These are phyloP conservation scores for Bacidia rubella DNA, from an alignment of 495 filamentous ascomycete species.

Conservation along the genomic window DNA sequence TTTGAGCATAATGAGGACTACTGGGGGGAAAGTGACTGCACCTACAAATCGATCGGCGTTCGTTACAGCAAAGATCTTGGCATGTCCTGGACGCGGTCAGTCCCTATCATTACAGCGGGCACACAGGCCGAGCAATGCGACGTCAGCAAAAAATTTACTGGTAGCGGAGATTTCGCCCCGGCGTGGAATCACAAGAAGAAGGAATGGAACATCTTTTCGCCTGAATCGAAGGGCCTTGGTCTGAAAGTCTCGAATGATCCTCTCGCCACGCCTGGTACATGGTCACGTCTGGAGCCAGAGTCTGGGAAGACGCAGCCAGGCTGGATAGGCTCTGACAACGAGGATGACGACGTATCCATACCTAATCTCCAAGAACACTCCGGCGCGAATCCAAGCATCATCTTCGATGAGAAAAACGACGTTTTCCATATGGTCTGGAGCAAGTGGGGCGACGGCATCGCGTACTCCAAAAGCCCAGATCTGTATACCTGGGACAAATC, in stretches of 20 bases:
- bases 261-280: background rate
- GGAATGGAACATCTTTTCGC: background rate
- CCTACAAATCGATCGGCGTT: conserved; percentile 4
- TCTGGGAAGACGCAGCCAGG: background rate
- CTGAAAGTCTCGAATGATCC: conserved; percentile 2
- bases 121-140: background rate
- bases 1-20: conserved; percentile 4
- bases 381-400: conserved; percentile 1
- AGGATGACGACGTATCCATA: background rate
- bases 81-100: background rate
- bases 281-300: background rate
- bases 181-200: conserved; percentile 1
- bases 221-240: background rate
- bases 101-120: background rate
- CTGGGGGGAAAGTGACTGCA: background rate
- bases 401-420: background rate
- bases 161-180: conserved; percentile 1
- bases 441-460: background rate
- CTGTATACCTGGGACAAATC: background rate
- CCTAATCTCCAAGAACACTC: background rate
- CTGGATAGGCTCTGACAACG: background rate
- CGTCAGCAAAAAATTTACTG: background rate
- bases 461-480: conserved; percentile 3
- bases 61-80: conserved; percentile 4
- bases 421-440: conserved; percentile 1